A percentile compares a stretch with the other conserved stretches of the same genome.
These are phyloP conservation scores for Zygosaccharomyces bailii DNA, from an alignment of 805 yeast genomes.

Conservation along the genomic window DNA sequence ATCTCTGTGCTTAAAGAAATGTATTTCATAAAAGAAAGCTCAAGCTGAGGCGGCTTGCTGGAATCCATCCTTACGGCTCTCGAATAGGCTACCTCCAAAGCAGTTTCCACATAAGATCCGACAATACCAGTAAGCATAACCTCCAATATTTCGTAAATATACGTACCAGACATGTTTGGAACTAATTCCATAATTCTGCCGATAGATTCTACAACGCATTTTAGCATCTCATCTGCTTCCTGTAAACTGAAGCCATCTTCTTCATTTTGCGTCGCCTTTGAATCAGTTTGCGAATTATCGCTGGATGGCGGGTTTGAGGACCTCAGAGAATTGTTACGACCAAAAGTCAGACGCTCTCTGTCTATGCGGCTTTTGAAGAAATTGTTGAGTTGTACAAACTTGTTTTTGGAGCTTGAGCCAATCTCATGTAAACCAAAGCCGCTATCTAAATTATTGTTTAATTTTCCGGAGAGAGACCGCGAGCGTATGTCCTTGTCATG, in stretches of 20 bases:
- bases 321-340: slow-evolving; percentile 19
- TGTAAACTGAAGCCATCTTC: slow-evolving; percentile 37
- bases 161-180: slow-evolving; percentile 57
- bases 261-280: not conserved
- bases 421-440: slow-evolving; percentile 17
- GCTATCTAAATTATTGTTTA: slow-evolving; percentile 29
- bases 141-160: slow-evolving; percentile 64
- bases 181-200: slow-evolving; percentile 73
- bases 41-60: slow-evolving; percentile 31
- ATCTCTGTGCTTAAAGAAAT: slow-evolving; percentile 57
- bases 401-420: slow-evolving; percentile 33
- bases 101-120: slow-evolving; percentile 67
- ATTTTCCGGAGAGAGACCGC: slow-evolving; percentile 29
- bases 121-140: slow-evolving; percentile 68
- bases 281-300: slow-evolving; percentile 5
- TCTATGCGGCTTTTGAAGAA: slow-evolving; percentile 55
- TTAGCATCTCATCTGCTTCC: slow-evolving; percentile 60
- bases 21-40: slow-evolving; percentile 47
- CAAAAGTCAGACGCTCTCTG: slow-evolving; percentile 38
- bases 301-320: slow-evolving; percentile 5
- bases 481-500: slow-evolving; percentile 35
- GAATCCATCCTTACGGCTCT: slow-evolving; percentile 40
- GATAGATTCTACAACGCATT: slow-evolving; percentile 70
- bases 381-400: slow-evolving; percentile 50
- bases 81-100: slow-evolving; percentile 65